phyloP scores from a whole-genome alignment of 2,329 filamentous ascomycete genomes.

The Fusarium sp. region DNA sequence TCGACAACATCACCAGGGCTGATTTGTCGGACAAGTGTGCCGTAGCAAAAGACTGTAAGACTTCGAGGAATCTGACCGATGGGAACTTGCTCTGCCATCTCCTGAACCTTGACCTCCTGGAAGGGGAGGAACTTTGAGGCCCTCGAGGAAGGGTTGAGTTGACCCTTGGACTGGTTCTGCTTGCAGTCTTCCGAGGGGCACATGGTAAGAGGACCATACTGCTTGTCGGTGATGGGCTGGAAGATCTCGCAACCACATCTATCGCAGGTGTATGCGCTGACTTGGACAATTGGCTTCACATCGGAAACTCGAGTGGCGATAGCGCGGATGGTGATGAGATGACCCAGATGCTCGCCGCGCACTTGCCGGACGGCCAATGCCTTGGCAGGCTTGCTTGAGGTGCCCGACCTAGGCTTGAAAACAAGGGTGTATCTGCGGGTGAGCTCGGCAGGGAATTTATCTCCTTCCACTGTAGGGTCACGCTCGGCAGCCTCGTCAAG shows the following conservation, averaged over 20 bases:
- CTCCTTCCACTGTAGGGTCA: slow-evolving; percentile 74
- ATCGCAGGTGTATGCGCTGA: slow-evolving; percentile 98
- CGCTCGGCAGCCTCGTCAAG: slow-evolving; percentile 75
- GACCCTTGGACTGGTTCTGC: slow-evolving; percentile 90
- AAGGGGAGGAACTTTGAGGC: slow-evolving; percentile 98
- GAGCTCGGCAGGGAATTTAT: slow-evolving; percentile 90
- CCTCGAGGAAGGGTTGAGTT: slow-evolving; percentile 93
- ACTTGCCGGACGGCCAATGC: slow-evolving; percentile 92
- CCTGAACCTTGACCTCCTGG: slow-evolving; percentile 98
- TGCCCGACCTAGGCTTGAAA: slow-evolving; percentile 90
- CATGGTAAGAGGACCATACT: slow-evolving; percentile 86
- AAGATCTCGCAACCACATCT: slow-evolving; percentile 97
- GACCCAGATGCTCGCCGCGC: slow-evolving; percentile 90
- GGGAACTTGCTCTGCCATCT: slow-evolving; percentile 98
- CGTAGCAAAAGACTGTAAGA: slow-evolving; percentile 89
- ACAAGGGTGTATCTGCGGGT: slow-evolving; percentile 95
- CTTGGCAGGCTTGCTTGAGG: slow-evolving; percentile 71
- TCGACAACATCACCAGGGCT: slow-evolving; percentile 96
- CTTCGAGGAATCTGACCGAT: slow-evolving; percentile 97
- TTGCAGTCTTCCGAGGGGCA: slow-evolving; percentile 93
- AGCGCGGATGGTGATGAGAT: slow-evolving; percentile 92
- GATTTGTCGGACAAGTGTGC: slow-evolving; percentile 84
- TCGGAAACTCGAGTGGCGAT: slow-evolving; percentile 97
- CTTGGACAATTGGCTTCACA: slow-evolving; percentile 96
- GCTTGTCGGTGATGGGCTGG: slow-evolving; percentile 91